Conservation (phyloP, 805 yeast genomes). For the Candida morakotiae region DNA sequence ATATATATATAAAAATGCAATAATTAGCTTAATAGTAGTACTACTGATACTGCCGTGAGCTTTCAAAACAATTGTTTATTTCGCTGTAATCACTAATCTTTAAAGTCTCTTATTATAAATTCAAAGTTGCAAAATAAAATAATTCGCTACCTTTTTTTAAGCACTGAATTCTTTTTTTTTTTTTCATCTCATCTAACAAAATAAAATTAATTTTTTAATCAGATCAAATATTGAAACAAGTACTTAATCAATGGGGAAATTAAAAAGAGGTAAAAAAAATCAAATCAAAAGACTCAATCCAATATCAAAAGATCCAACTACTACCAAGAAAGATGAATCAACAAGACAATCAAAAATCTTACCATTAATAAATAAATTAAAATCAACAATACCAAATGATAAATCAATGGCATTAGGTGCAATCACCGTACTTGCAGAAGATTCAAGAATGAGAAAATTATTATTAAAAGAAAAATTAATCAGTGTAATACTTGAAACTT, state of each 20-base stretch:
- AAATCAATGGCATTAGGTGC: constrained; percentile 74
- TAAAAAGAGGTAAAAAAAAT: constrained; percentile 54
- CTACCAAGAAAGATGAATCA: constrained; percentile 39
- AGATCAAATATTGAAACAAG: neutral
- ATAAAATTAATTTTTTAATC: no score
- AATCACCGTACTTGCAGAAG: constrained; percentile 68
- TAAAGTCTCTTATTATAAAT: no score
- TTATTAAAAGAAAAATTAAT: constrained; percentile 72
- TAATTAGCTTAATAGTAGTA: no score
- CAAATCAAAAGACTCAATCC: constrained; percentile 35
- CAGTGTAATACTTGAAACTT: constrained; percentile 56
- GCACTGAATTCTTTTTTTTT: no score
- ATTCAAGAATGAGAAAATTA: constrained; percentile 54
- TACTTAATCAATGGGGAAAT: constrained; percentile 67
- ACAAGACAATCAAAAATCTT: constrained; percentile 53
- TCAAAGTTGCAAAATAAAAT: no score
- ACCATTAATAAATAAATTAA: constrained; percentile 65
- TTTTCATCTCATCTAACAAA: neutral
- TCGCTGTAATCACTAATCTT: no score
- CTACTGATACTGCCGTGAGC: no score
- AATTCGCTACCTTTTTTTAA: constrained; percentile 2
- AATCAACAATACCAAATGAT: constrained; percentile 64
- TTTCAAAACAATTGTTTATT: no score
- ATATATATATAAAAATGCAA: no score
- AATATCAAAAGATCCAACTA: constrained; percentile 13